These are phyloP conservation scores for Excoecaria cochinchinensis DNA, from an alignment of 345 rosid species.

Conservation along the genomic window DNA sequence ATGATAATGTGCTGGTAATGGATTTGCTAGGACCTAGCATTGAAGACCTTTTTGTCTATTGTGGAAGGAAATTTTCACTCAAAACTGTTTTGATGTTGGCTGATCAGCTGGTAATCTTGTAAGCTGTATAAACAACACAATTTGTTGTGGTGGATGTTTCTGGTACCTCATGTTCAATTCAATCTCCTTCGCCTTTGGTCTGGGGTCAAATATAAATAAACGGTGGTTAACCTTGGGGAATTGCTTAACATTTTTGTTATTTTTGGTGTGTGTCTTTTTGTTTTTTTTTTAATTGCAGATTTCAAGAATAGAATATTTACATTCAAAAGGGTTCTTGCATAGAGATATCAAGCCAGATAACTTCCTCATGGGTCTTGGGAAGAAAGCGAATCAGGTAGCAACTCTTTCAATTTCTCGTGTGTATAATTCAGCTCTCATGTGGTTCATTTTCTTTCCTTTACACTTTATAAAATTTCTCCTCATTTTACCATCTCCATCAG, in stretches of 20 bases:
- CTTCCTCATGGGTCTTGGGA: constrained; percentile 79
- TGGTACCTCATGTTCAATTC: background rate
- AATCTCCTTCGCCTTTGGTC: background rate
- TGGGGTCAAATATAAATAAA: background rate
- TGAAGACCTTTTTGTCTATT: constrained; percentile 83
- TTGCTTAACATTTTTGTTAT: background rate
- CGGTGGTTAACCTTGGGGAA: background rate
- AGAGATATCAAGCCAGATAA: constrained; percentile 82
- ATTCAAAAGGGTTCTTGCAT: constrained; percentile 78
- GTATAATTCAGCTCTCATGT: background rate
- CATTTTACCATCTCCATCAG: constrained; percentile 30
- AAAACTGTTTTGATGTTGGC: constrained; percentile 92
- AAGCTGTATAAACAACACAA: background rate
- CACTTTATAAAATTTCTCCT: background rate
- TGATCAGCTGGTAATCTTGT: constrained; percentile 73
- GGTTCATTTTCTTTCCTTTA: background rate
- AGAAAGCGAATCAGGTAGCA: constrained; percentile 66
- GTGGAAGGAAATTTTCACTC: constrained; percentile 80
- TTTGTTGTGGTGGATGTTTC: background rate
- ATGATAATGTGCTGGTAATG: constrained; percentile 68
- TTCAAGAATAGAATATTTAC: constrained; percentile 64
- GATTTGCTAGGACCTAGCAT: constrained; percentile 95
- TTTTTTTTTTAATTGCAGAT: constrained; percentile 34
- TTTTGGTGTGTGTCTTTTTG: background rate
- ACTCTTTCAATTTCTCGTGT: constrained; percentile 3